Evolutionary conservation across 805 yeast genomes (phyloP).

Genomic region (Metschnikowia vanudenii): DNA sequence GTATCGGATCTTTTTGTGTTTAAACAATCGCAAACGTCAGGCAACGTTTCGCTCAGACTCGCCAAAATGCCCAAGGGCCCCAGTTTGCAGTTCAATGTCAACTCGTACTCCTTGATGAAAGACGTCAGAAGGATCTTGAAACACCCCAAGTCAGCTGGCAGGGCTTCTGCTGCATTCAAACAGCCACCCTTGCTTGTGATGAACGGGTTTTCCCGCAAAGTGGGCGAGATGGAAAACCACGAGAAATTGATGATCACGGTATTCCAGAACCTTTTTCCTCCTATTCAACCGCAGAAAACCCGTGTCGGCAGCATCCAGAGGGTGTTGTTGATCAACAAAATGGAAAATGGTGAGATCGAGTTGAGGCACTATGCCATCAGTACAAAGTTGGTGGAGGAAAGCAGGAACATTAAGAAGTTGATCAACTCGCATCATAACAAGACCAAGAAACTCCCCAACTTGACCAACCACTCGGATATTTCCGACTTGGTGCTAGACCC

Average conservation of each 20-base stretch:
- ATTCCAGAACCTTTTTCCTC: slow-evolving; percentile 95
- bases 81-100: slow-evolving; percentile 77
- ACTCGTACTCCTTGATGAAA: slow-evolving; percentile 73
- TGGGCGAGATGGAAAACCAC: slow-evolving; percentile 59
- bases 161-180: slow-evolving; percentile 58
- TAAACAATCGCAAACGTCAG: slow-evolving; percentile 74
- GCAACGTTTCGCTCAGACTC: slow-evolving; percentile 77
- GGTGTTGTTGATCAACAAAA: slow-evolving; percentile 79
- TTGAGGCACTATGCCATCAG: slow-evolving; percentile 87
- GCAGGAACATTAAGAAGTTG: slow-evolving; percentile 68
- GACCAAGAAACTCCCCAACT: slow-evolving; percentile 67
- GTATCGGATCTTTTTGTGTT: slow-evolving; percentile 86
- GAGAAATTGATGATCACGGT: slow-evolving; percentile 84
- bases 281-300: slow-evolving; percentile 82
- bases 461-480: slow-evolving; percentile 67
- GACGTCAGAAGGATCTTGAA: slow-evolving; percentile 71
- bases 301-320: slow-evolving; percentile 73
- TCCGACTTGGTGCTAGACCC: slow-evolving; percentile 83
- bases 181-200: slow-evolving; percentile 89
- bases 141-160: slow-evolving; percentile 75
- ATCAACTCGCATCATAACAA: slow-evolving; percentile 59
- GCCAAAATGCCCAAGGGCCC: slow-evolving; percentile 95
- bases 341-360: slow-evolving; percentile 72
- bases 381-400: slow-evolving; percentile 79
- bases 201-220: slow-evolving; percentile 74